These are phyloP conservation scores for Sugiyamaella valdiviana DNA, from an alignment of 805 yeast species.

Conservation along the genomic window DNA sequence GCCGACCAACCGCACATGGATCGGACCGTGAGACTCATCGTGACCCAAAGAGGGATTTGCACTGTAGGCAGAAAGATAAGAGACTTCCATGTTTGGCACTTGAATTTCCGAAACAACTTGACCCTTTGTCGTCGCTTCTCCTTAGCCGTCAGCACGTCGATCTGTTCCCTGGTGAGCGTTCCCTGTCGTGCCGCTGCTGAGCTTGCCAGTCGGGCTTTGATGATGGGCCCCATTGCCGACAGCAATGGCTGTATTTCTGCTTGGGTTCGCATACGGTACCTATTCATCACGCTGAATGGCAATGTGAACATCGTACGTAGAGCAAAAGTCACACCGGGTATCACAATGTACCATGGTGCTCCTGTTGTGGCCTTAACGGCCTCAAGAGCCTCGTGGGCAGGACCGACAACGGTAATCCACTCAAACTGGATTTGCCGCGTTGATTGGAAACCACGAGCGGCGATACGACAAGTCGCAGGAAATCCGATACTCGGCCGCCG, in stretches of 20 bases:
- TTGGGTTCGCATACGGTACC: slow-evolving; percentile 65
- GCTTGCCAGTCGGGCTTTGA: slow-evolving; percentile 47
- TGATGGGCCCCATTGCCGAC: slow-evolving; percentile 68
- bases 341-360: slow-evolving; percentile 76
- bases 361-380: slow-evolving; percentile 33
- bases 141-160: slow-evolving; percentile 63
- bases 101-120: slow-evolving; percentile 54
- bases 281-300: slow-evolving; percentile 70
- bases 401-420: slow-evolving; percentile 14
- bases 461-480: no score
- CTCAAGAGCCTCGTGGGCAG: slow-evolving; percentile 21
- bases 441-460: slow-evolving; percentile 9
- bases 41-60: slow-evolving; percentile 84
- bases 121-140: slow-evolving; percentile 75
- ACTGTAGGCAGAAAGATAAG: slow-evolving; percentile 59
- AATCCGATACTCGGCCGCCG: no score
- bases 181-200: slow-evolving; percentile 27
- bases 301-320: slow-evolving; percentile 62
- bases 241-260: slow-evolving; percentile 64
- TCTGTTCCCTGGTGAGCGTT: slow-evolving; percentile 67
- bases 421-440: slow-evolving; percentile 7
- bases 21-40: slow-evolving; percentile 69
- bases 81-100: slow-evolving; percentile 78
- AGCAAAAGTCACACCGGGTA: slow-evolving; percentile 66
- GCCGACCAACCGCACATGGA: slow-evolving; percentile 55